phyloP scores from a whole-genome alignment of 176 grass and related monocot species.

The Aechmea fasciata region DNA sequence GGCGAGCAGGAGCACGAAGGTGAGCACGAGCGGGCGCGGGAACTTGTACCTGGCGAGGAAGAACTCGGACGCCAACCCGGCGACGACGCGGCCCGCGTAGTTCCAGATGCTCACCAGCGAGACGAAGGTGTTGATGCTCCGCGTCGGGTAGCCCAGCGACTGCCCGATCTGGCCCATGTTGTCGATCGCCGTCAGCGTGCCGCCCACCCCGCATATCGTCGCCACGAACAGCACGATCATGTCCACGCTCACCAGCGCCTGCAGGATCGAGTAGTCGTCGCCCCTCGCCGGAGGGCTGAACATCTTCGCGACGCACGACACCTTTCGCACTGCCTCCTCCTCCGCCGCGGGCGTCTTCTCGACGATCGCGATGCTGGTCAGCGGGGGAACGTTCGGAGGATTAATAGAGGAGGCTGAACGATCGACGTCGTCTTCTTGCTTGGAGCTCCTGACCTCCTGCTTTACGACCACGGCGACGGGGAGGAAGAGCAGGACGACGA shows the following conservation, averaged over 20 bases:
- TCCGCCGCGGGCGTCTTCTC: background rate
- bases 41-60: constrained; percentile 37
- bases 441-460: constrained; percentile 35
- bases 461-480: constrained; percentile 51
- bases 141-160: constrained; percentile 37
- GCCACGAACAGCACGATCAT: constrained; percentile 62
- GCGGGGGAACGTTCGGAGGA: background rate
- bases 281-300: constrained; percentile 49
- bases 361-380: constrained; percentile 20
- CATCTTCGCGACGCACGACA: constrained; percentile 21
- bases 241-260: constrained; percentile 63
- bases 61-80: constrained; percentile 55
- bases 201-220: constrained; percentile 60
- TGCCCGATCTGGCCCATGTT: constrained; percentile 79
- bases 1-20: constrained; percentile 43
- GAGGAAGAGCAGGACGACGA: constrained; percentile 51
- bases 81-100: constrained; percentile 49
- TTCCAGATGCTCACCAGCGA: constrained; percentile 87
- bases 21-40: constrained; percentile 53
- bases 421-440: constrained; percentile 4
- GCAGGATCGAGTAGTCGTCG: constrained; percentile 57
- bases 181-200: constrained; percentile 71
- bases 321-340: background rate
- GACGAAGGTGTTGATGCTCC: constrained; percentile 67
- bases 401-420: background rate